phyloP scores from a whole-genome alignment of 2,329 filamentous ascomycete genomes.

The Botryotinia globosa region DNA sequence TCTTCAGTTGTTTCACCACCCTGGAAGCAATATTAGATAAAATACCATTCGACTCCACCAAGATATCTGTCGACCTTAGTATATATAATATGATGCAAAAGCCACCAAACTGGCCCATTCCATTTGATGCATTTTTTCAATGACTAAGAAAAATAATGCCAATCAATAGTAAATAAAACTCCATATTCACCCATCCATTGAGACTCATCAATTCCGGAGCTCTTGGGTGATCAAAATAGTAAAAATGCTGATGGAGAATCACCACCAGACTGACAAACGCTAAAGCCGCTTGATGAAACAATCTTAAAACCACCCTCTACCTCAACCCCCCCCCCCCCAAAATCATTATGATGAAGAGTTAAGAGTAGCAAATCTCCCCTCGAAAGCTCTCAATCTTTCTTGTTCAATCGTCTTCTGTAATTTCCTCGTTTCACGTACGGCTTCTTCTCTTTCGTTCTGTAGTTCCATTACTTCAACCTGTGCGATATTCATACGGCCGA shows the following conservation, averaged over 20 bases:
- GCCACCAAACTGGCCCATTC: background rate
- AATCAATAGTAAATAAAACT: conserved; percentile 10
- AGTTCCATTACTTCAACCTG: conserved; percentile 81
- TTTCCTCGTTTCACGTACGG: conserved; percentile 66
- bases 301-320: conserved; percentile 7
- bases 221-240: background rate
- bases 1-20: background rate
- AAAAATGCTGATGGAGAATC: background rate
- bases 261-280: conserved; percentile 11
- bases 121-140: conserved; percentile 7
- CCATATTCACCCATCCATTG: conserved; percentile 6
- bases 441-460: conserved; percentile 72
- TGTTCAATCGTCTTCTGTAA: conserved; percentile 64
- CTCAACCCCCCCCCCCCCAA: background rate
- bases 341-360: conserved; percentile 25
- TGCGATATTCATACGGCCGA: conserved; percentile 75
- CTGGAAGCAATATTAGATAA: background rate
- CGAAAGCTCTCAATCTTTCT: conserved; percentile 34
- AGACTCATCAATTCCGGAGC: background rate
- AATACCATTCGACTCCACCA: background rate
- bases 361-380: conserved; percentile 35
- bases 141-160: background rate
- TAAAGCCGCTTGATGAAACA: conserved; percentile 19
- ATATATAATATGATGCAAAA: conserved; percentile 2
- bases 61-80: conserved; percentile 3